phyloP scores from a whole-genome alignment of 805 yeast species.

The Wickerhamomyces pijperi region DNA sequence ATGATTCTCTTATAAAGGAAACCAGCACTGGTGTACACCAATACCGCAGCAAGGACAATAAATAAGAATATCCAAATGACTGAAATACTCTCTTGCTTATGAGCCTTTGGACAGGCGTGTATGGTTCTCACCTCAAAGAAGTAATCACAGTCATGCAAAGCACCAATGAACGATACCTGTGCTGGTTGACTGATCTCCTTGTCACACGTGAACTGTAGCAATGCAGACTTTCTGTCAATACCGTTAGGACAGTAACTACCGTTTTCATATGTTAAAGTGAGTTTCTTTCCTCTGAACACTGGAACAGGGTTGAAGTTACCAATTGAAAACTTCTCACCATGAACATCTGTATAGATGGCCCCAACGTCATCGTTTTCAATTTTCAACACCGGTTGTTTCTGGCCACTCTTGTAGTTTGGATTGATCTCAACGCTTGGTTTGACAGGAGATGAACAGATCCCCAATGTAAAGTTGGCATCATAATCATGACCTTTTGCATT shows the following conservation, averaged over 20 bases:
- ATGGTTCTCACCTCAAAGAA: conserved; percentile 77
- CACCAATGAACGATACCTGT: conserved; percentile 57
- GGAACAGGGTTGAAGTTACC: conserved; percentile 58
- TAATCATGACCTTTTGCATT: conserved; percentile 59
- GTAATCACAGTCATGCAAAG: conserved; percentile 66
- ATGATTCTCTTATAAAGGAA: conserved; percentile 24
- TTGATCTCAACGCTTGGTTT: conserved; percentile 17
- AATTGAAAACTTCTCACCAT: conserved; percentile 37
- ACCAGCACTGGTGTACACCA: conserved; percentile 33
- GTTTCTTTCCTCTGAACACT: conserved; percentile 56
- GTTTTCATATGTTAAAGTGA: conserved; percentile 56
- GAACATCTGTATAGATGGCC: conserved; percentile 40
- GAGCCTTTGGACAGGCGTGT: conserved; percentile 78
- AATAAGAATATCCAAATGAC: conserved; percentile 55
- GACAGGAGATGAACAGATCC: conserved; percentile 55
- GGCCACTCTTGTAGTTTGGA: conserved; percentile 13
- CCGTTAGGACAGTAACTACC: conserved; percentile 59
- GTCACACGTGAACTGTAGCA: conserved; percentile 70
- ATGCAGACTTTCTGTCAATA: conserved; percentile 45
- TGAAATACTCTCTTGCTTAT: conserved; percentile 50
- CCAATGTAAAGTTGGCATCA: conserved; percentile 61
- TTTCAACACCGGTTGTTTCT: conserved; percentile 1
- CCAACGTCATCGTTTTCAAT: conserved; percentile 37
- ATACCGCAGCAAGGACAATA: conserved; percentile 31
- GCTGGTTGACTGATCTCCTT: conserved; percentile 59